These are phyloP conservation scores for Capsicum chinense DNA, from an alignment of 257 asterid genomes.

Conservation along the genomic window DNA sequence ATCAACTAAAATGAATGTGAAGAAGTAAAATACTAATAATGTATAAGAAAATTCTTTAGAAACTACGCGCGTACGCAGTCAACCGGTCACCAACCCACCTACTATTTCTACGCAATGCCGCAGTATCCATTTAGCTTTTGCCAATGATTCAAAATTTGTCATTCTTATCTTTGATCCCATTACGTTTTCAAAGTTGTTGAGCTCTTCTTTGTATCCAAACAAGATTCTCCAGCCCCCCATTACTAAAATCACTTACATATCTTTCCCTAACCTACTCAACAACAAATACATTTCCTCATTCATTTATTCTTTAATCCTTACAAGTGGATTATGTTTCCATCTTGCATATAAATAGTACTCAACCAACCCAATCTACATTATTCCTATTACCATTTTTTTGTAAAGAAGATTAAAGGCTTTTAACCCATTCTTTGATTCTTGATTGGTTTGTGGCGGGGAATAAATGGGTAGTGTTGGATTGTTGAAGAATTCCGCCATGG, in stretches of 20 bases:
- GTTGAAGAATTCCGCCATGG: conserved; percentile 42
- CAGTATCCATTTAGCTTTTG: background rate
- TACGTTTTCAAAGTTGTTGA: conserved; percentile 26
- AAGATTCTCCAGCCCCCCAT: background rate
- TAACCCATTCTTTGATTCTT: background rate
- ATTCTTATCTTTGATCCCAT: background rate
- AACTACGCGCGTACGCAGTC: background rate
- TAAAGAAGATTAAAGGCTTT: no score
- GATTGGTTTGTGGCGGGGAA: background rate
- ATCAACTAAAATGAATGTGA: no score
- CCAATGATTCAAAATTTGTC: conserved; percentile 24
- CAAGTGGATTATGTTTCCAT: conserved; percentile 2
- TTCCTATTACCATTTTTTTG: background rate
- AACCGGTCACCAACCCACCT: conserved; percentile 22
- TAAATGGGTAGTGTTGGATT: conserved; percentile 50
- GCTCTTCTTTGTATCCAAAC: background rate
- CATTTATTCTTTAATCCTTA: background rate
- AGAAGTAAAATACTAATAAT: background rate
- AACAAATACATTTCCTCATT: background rate
- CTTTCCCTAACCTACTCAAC: conserved; percentile 25
- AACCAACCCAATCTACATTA: conserved; percentile 29
- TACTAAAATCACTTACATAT: background rate
- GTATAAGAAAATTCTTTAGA: background rate
- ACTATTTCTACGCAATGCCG: conserved; percentile 2
- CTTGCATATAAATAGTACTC: conserved; percentile 23